Percentiles rank a stretch among this genome's conserved stretches.
These are phyloP conservation scores for Termitomyces heimii DNA, from an alignment of 768 basidiomycete species.

Conservation along the genomic window DNA sequence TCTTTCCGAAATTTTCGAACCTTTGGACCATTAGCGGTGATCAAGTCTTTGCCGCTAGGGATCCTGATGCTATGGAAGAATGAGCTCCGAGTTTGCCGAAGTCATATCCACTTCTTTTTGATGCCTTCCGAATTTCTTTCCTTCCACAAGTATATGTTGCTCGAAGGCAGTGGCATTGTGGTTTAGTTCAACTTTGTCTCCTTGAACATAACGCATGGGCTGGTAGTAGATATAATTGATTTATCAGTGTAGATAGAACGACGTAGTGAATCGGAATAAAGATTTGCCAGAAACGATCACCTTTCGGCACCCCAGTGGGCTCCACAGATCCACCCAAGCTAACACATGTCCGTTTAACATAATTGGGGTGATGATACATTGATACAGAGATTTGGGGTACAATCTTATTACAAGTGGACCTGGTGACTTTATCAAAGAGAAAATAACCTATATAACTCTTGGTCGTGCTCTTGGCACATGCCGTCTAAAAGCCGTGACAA, in stretches of 20 bases:
- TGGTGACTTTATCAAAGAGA: background rate
- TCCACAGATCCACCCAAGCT: background rate
- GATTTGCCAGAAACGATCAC: background rate
- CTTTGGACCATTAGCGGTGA: conserved; percentile 33
- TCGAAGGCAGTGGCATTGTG: background rate
- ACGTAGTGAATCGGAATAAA: background rate
- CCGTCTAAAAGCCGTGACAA: background rate
- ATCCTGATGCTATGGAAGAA: conserved; percentile 35
- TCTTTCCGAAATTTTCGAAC: conserved; percentile 83
- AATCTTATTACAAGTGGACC: background rate
- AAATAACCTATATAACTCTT: background rate
- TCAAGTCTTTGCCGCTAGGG: conserved; percentile 6
- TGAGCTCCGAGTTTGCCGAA: conserved; percentile 12
- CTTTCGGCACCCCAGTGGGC: background rate
- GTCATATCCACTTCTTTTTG: background rate
- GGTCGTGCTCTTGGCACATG: background rate
- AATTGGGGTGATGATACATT: too few relatives aligned
- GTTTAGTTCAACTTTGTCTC: too few relatives aligned
- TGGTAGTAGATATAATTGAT: background rate
- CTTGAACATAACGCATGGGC: too few relatives aligned
- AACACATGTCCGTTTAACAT: background rate
- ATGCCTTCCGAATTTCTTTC: background rate
- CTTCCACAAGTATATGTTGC: background rate
- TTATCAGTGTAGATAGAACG: background rate
- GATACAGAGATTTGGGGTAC: background rate